Evolutionary conservation across 1,284 basidiomycete species (phyloP).

Genomic region (Boletus holoroseus): DNA sequence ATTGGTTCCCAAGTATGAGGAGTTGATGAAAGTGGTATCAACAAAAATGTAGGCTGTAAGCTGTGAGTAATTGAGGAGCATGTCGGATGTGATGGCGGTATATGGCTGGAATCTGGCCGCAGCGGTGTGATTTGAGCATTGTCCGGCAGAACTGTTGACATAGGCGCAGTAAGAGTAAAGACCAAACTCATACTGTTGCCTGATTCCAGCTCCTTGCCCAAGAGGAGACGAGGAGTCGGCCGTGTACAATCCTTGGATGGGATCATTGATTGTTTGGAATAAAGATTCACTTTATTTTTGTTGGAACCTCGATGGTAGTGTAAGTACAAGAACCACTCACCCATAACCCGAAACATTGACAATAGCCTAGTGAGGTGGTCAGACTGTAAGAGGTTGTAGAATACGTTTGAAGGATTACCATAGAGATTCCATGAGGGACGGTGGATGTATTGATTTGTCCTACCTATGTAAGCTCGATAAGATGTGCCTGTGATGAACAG

Average conservation of each 20-base stretch:
- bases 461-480: slow-evolving; percentile 47
- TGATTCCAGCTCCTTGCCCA: slow-evolving; percentile 50
- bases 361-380: slow-evolving; percentile 45
- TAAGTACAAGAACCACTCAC: slow-evolving; percentile 37
- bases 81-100: slow-evolving; percentile 57
- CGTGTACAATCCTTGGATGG: slow-evolving; percentile 63
- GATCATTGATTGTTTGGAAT: slow-evolving; percentile 47
- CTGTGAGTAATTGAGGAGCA: slow-evolving; percentile 54
- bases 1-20: slow-evolving; percentile 54
- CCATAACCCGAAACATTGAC: slow-evolving; percentile 66
- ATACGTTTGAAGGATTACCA: slow-evolving; percentile 44
- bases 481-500: slow-evolving; percentile 24
- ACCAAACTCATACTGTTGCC: slow-evolving; percentile 69
- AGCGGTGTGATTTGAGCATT: slow-evolving; percentile 57
- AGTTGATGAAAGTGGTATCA: slow-evolving; percentile 53
- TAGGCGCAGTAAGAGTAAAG: slow-evolving; percentile 75
- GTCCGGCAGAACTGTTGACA: slow-evolving; percentile 52
- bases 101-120: slow-evolving; percentile 60
- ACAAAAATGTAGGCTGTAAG: slow-evolving; percentile 53
- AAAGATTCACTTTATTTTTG: slow-evolving; percentile 44
- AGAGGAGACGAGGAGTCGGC: slow-evolving; percentile 60
- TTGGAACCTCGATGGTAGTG: slow-evolving; percentile 10
- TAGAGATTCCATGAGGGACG: slow-evolving; percentile 63
- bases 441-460: slow-evolving; percentile 74
- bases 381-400: slow-evolving; percentile 6